Conservation (phyloP, 225 moss, liverwort and hornwort species). For the Marchantia polymorpha region DNA sequence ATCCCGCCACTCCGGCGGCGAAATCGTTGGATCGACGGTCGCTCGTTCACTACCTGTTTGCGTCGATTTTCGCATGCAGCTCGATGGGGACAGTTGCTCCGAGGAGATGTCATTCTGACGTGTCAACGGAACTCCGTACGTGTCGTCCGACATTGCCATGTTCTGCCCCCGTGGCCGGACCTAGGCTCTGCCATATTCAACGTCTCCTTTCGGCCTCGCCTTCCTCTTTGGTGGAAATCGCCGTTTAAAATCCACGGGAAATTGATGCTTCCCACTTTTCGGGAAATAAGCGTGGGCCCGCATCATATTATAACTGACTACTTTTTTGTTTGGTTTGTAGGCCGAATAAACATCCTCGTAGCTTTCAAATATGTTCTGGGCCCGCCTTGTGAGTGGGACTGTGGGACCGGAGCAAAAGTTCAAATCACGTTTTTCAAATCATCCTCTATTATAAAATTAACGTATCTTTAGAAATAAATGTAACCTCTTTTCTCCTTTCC, state of each 20-base stretch:
- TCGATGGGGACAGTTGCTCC: not conserved
- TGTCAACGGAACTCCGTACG: not conserved
- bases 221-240: not conserved
- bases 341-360: not conserved
- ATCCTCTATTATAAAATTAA: not conserved
- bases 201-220: not conserved
- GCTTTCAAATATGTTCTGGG: not conserved
- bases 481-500: too few relatives aligned
- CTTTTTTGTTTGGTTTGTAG: not conserved
- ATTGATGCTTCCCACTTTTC: not conserved
- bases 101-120: not conserved
- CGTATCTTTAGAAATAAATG: too few relatives aligned
- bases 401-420: not conserved
- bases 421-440: not conserved
- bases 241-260: not conserved
- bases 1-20: not conserved
- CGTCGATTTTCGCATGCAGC: not conserved
- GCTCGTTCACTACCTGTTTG: not conserved
- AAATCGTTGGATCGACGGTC: not conserved
- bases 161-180: constrained; percentile 2
- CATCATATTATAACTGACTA: not conserved
- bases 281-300: not conserved
- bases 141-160: not conserved
- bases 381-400: not conserved
- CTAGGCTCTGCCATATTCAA: not conserved